A percentile compares a stretch with the other conserved stretches of the same genome.
Conservation (phyloP, 495 filamentous ascomycete genomes). For the Aspergillus sclerotiicarbonarius region DNA sequence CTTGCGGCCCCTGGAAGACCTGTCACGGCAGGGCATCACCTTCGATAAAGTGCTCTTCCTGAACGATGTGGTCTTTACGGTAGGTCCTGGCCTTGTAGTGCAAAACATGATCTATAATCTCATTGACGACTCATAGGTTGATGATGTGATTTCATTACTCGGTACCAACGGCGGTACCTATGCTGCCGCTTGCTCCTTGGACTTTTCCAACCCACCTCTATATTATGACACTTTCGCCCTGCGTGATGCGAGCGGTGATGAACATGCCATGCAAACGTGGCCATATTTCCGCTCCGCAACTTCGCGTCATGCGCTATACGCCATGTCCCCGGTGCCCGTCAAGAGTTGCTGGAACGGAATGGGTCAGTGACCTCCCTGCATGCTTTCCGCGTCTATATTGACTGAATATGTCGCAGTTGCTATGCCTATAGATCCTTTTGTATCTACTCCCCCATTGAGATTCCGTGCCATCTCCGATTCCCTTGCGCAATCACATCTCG, state of each 20-base stretch:
- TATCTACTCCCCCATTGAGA: conserved; percentile 36
- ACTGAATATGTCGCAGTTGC: conserved; percentile 33
- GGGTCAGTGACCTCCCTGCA: conserved; percentile 14
- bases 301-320: conserved; percentile 58
- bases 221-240: conserved; percentile 89
- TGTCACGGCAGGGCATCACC: conserved; percentile 41
- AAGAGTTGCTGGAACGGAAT: conserved; percentile 85
- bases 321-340: conserved; percentile 61
- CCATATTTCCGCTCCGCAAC: conserved; percentile 68
- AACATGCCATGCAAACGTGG: conserved; percentile 63
- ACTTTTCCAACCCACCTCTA: conserved; percentile 64
- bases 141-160: conserved; percentile 69
- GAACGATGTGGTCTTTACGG: conserved; percentile 73
- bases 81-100: too few species aligned
- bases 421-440: conserved; percentile 61
- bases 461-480: conserved; percentile 73
- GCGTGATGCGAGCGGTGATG: conserved; percentile 64
- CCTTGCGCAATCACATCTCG: conserved; percentile 66
- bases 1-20: conserved; percentile 43
- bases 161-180: conserved; percentile 70
- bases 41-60: conserved; percentile 73
- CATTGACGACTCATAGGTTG: conserved; percentile 32
- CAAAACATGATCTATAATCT: too few species aligned
- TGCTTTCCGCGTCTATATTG: not conserved
- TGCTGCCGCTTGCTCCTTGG: conserved; percentile 77